Conservation (phyloP, 2,329 filamentous ascomycete genomes). For the Pezicula neosporulosa region DNA sequence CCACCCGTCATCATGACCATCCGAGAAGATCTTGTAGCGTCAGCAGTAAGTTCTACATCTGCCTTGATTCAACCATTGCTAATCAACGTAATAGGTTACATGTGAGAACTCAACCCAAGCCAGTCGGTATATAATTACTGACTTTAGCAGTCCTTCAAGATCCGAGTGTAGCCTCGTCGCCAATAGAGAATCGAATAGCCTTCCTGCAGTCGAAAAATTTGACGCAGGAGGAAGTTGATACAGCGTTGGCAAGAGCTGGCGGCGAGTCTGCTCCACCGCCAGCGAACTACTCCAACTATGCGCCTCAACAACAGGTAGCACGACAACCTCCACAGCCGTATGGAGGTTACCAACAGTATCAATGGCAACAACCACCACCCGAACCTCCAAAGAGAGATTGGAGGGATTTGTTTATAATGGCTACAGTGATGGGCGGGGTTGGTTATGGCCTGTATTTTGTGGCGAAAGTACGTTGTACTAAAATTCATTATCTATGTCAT, state of each 20-base stretch:
- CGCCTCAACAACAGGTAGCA: slow-evolving; percentile 38
- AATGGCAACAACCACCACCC: slow-evolving; percentile 55
- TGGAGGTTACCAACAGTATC: slow-evolving; percentile 44
- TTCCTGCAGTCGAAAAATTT: slow-evolving; percentile 97
- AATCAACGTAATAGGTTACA: slow-evolving; percentile 25
- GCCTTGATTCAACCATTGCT: slow-evolving; percentile 15
- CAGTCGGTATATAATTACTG: slow-evolving; percentile 9
- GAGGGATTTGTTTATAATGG: slow-evolving; percentile 99
- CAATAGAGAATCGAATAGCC: slow-evolving; percentile 87
- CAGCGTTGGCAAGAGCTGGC: slow-evolving; percentile 73
- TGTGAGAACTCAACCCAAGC: slow-evolving; percentile 22
- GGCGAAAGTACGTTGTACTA: slow-evolving; percentile 61
- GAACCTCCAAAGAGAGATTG: slow-evolving; percentile 79
- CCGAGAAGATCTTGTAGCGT: slow-evolving; percentile 88
- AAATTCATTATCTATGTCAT: background rate
- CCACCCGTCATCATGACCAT: slow-evolving; percentile 61
- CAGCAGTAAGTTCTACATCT: slow-evolving; percentile 58
- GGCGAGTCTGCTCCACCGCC: slow-evolving; percentile 44
- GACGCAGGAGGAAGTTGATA: slow-evolving; percentile 90
- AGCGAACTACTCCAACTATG: slow-evolving; percentile 37
- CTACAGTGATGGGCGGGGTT: slow-evolving; percentile 86
- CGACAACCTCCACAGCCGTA: slow-evolving; percentile 37
- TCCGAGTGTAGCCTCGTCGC: slow-evolving; percentile 82
- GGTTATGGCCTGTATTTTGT: slow-evolving; percentile 86
- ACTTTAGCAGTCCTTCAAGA: slow-evolving; percentile 76